Evolutionary conservation across 371 early-diverging fungal species (phyloP), one percentile per base, ranked within the genome.

Genomic region (Thermomucor indicae-seudaticae): DNA sequence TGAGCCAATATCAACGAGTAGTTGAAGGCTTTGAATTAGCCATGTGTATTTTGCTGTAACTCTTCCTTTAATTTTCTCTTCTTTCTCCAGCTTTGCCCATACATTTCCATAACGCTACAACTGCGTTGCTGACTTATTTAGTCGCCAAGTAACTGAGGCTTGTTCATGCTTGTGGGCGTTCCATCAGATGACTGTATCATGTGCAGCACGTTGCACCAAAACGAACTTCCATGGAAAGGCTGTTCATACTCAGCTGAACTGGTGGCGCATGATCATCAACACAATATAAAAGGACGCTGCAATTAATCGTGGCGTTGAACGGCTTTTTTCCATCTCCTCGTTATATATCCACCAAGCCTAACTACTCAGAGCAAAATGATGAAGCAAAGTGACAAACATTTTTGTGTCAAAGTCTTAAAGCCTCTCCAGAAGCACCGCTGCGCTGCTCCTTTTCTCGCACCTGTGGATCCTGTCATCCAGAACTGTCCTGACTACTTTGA

Each of bases 401-500:
- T 65, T 29, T 56, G 58, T 37, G 39, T 17, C 0, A 51, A 60
- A 23, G 57, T 58, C 1, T 50, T 93, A 35, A 80, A 80, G 45
- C 63, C 75, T 4, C 61, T 92, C 17, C 84, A 81, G 60, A 79
- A 78, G 27, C 73, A 88, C 46, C 81, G 81, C 16, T 65, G 79
- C 38, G 81, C 91, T 2, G 58, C 66, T 27, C 88, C 91, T 2
- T 99, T 98, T 63, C 65, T 90, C 10, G 65, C 57, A 4, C 77
- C 80, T 24, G 80, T 79, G 11, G 80, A 79, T 62, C 69, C 70
- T 8, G 54, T 72, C 19, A 31, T 47, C 14, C 61, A 61, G 23
- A 65, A 68, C 38, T 67, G 67, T 43, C 75, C 77, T n/a, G 88
- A 90, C 24, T 96, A 96, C 64, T 77, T 82, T 34, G 85, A 88